Evolutionary conservation across 768 basidiomycete species (phyloP).

Genomic region (Xerocomus potaroensis): DNA sequence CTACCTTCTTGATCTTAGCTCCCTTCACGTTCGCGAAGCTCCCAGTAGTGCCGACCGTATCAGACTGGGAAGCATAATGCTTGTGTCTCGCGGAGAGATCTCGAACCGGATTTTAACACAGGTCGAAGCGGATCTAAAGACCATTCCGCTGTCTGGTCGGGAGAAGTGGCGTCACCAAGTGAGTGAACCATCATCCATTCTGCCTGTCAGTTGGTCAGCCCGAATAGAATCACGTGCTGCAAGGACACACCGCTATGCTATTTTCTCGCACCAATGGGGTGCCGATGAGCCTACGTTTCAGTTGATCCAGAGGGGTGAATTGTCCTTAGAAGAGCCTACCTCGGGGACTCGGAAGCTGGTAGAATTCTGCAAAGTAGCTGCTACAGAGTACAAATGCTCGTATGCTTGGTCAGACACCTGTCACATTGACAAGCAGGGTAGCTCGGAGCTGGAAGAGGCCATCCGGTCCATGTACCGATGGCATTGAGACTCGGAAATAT

Average conservation of each 20-base stretch:
- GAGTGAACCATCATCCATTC: too few relatives aligned
- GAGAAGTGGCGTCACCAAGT: background rate
- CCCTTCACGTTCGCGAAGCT: background rate
- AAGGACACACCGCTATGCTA: conserved; percentile 1
- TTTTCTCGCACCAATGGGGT: conserved; percentile 4
- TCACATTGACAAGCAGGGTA: conserved; percentile 5
- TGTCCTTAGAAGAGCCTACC: background rate
- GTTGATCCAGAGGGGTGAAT: background rate
- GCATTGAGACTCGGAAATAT: conserved; percentile 1
- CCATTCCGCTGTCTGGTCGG: background rate
- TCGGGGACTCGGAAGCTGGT: background rate
- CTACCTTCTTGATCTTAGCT: conserved; percentile 2
- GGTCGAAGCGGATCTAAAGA: background rate
- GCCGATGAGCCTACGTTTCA: conserved; percentile 1
- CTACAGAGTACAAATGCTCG: background rate
- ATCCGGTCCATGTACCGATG: conserved; percentile 8
- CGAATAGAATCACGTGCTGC: background rate
- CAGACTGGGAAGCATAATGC: background rate
- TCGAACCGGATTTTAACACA: background rate
- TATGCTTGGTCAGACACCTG: conserved; percentile 7
- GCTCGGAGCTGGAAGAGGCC: conserved; percentile 5
- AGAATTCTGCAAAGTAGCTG: background rate
- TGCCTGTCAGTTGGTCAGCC: too few relatives aligned
- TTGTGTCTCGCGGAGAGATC: background rate
- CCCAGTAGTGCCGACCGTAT: background rate